Evolutionary conservation across 768 basidiomycete genomes (phyloP).

Genomic region (Auriscalpium microsporum): DNA sequence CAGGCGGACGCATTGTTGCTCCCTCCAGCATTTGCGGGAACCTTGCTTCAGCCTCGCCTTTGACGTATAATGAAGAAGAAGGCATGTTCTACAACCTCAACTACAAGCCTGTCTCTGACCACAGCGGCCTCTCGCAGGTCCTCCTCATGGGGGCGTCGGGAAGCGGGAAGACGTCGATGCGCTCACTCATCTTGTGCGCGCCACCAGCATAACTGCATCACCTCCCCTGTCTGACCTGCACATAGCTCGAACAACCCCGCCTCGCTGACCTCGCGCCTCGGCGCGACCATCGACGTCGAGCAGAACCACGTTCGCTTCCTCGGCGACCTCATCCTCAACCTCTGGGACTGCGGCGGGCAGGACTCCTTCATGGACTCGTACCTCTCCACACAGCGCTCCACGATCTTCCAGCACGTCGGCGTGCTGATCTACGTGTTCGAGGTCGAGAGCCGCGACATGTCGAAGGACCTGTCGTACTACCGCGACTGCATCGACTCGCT

Average conservation of each 20-base stretch:
- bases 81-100: conserved; percentile 9
- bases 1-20: no score
- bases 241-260: conserved; percentile 91
- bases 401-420: conserved; percentile 93
- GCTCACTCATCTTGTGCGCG: conserved; percentile 94
- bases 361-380: conserved; percentile 98
- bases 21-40: no score
- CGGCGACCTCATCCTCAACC: conserved; percentile 89
- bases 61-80: conserved; percentile 29
- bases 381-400: conserved; percentile 83
- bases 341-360: conserved; percentile 99
- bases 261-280: conserved; percentile 80
- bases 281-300: conserved; percentile 97
- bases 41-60: neutral
- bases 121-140: conserved; percentile 46
- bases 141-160: conserved; percentile 97
- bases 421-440: conserved; percentile 99
- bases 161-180: conserved; percentile 95
- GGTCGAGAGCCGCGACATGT: conserved; percentile 77
- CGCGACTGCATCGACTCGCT: conserved; percentile 84
- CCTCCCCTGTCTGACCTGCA: conserved; percentile 4
- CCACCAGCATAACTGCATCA: conserved; percentile 2
- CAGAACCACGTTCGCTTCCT: conserved; percentile 97
- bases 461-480: conserved; percentile 86
- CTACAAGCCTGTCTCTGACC: neutral